Evolutionary conservation across 2,329 filamentous ascomycete genomes (phyloP).

Genomic region (Xylariaceae sp.): DNA sequence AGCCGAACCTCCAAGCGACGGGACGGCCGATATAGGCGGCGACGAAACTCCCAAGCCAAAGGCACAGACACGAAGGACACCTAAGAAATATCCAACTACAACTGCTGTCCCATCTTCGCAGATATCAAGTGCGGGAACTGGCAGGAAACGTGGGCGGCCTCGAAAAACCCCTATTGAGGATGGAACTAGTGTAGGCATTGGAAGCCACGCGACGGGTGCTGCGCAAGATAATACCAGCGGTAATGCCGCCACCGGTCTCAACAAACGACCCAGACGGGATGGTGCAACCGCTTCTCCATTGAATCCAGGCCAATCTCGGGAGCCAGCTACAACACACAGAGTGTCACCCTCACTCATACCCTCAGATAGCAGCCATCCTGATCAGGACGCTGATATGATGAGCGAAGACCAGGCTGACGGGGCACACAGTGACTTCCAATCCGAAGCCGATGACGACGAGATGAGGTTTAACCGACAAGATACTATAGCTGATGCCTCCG

Average conservation of each 20-base stretch:
- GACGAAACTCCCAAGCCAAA: constrained; percentile 31
- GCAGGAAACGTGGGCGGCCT: constrained; percentile 30
- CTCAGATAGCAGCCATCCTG: constrained; percentile 15
- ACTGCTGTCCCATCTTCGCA: constrained; percentile 26
- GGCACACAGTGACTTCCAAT: constrained; percentile 26
- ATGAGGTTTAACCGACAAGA: constrained; percentile 27
- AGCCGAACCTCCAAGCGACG: constrained; percentile 21
- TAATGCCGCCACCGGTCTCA: constrained; percentile 3
- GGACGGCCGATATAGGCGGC: constrained; percentile 19
- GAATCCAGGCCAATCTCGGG: constrained; percentile 5
- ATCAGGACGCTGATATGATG: constrained; percentile 18
- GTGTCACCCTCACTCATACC: constrained; percentile 11
- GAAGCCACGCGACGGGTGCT: constrained; percentile 8
- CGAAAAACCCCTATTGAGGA: constrained; percentile 26
- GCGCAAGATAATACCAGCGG: constrained; percentile 5
- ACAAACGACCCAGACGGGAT: constrained; percentile 8
- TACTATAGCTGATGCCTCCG: constrained; percentile 40
- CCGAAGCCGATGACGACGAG: constrained; percentile 18
- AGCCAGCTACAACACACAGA: constrained; percentile 4
- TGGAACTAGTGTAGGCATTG: constrained; percentile 19
- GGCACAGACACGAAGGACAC: constrained; percentile 28
- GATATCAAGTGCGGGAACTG: constrained; percentile 20
- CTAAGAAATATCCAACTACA: constrained; percentile 18
- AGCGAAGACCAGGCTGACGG: constrained; percentile 20
- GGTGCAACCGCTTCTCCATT: constrained; percentile 13